A percentile compares a stretch with the other conserved stretches of the same genome.
Conservation (phyloP, 257 asterid genomes). For the Fraxinus quadrangulata region DNA sequence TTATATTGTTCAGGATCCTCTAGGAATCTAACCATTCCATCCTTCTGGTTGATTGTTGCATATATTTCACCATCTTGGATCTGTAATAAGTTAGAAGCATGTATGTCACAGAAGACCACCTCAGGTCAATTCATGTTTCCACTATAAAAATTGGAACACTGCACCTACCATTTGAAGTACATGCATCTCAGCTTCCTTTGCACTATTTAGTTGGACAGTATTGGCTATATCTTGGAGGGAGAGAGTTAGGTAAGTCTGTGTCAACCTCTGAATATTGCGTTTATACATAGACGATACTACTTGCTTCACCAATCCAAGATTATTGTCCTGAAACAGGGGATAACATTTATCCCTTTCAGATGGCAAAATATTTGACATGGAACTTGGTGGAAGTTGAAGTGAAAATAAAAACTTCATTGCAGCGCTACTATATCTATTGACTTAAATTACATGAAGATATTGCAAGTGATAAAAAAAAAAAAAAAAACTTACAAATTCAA, state of each 20-base stretch:
- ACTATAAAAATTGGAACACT: constrained; percentile 3
- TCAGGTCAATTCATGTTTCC: background rate
- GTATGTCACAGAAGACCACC: constrained; percentile 4
- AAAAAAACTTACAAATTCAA: constrained; percentile 63
- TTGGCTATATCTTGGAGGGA: constrained; percentile 96
- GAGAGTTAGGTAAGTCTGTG: constrained; percentile 93
- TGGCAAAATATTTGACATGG: background rate
- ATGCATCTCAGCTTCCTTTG: constrained; percentile 98
- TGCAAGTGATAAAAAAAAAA: background rate
- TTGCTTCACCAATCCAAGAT: constrained; percentile 94
- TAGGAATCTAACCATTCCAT: constrained; percentile 98
- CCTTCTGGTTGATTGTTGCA: constrained; percentile 98
- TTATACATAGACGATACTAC: constrained; percentile 93
- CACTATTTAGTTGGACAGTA: constrained; percentile 66
- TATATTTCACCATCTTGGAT: constrained; percentile 92
- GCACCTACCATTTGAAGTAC: constrained; percentile 90
- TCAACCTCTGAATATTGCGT: constrained; percentile 93
- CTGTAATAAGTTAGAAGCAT: constrained; percentile 35
- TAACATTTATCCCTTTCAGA: background rate
- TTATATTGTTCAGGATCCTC: constrained; percentile 98
- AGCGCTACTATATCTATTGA: too few relatives aligned
- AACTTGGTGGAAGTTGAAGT: constrained; percentile 4
- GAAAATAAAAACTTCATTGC: constrained; percentile 14
- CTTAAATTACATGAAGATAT: background rate
- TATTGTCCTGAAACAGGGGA: constrained; percentile 66